phyloP scores from a whole-genome alignment of 257 asterid genomes.

The Linderniella brevidens region DNA sequence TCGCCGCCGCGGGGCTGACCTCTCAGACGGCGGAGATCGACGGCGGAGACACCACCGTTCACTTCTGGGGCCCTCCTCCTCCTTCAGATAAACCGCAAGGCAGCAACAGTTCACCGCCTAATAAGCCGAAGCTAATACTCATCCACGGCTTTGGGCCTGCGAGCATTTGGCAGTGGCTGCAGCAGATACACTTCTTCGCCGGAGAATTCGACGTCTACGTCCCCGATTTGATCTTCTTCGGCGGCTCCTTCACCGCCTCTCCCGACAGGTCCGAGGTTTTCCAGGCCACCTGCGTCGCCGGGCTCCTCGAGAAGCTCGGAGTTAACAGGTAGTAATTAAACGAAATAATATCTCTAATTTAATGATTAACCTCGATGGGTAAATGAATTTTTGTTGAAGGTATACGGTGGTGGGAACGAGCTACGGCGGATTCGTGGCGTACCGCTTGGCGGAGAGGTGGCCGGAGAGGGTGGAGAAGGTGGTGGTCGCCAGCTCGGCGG shows the following conservation, averaged over 20 bases:
- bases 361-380: not conserved
- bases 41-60: conserved; percentile 41
- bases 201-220: conserved; percentile 37
- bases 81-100: no score
- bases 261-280: conserved; percentile 47
- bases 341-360: no score
- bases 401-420: conserved; percentile 63
- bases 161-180: conserved; percentile 81
- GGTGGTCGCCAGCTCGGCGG: conserved; percentile 71
- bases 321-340: conserved; percentile 15
- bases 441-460: conserved; percentile 47
- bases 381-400: conserved; percentile 5
- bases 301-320: conserved; percentile 32
- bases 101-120: conserved; percentile 20
- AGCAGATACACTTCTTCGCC: conserved; percentile 33
- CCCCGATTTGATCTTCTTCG: conserved; percentile 65
- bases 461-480: conserved; percentile 73
- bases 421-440: conserved; percentile 81
- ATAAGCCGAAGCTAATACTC: conserved; percentile 43
- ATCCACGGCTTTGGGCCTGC: conserved; percentile 82
- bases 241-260: conserved; percentile 47
- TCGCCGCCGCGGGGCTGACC: conserved; percentile 51
- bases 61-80: conserved; percentile 51
- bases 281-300: conserved; percentile 47
- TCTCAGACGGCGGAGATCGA: conserved; percentile 26